phyloP scores from a whole-genome alignment of 768 basidiomycete genomes.

The Hortiboletus flavorubellus region DNA sequence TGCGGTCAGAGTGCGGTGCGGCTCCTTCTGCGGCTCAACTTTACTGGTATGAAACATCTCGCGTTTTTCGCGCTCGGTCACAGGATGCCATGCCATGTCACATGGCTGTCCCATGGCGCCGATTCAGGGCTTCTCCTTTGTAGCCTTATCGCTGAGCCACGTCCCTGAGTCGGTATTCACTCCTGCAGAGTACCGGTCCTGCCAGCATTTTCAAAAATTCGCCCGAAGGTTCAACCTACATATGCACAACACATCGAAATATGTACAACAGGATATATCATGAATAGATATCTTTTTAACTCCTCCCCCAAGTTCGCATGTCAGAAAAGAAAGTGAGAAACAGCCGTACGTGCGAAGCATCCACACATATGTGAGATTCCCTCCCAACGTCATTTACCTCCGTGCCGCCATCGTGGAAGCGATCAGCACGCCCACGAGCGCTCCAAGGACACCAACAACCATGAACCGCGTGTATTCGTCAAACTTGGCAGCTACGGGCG shows the following conservation, averaged over 20 bases:
- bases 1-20: background rate
- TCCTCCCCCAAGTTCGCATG: background rate
- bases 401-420: conserved; percentile 41
- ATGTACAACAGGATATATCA: conserved; percentile 1
- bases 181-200: no score
- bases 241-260: background rate
- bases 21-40: background rate
- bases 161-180: no score
- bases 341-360: background rate
- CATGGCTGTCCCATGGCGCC: background rate
- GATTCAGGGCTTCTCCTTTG: background rate
- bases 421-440: conserved; percentile 57
- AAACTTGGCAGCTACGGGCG: conserved; percentile 42
- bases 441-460: conserved; percentile 62
- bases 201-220: background rate
- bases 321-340: background rate
- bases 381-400: conserved; percentile 5
- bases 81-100: background rate
- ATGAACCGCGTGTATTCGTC: conserved; percentile 61
- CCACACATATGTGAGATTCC: background rate
- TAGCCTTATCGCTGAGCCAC: background rate
- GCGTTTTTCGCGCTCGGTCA: conserved; percentile 5
- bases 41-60: background rate
- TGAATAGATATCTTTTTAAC: conserved; percentile 3
- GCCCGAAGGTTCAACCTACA: background rate